These are phyloP conservation scores for Hymenochaete sp. DNA, from an alignment of 1,284 basidiomycete species.

Conservation along the genomic window DNA sequence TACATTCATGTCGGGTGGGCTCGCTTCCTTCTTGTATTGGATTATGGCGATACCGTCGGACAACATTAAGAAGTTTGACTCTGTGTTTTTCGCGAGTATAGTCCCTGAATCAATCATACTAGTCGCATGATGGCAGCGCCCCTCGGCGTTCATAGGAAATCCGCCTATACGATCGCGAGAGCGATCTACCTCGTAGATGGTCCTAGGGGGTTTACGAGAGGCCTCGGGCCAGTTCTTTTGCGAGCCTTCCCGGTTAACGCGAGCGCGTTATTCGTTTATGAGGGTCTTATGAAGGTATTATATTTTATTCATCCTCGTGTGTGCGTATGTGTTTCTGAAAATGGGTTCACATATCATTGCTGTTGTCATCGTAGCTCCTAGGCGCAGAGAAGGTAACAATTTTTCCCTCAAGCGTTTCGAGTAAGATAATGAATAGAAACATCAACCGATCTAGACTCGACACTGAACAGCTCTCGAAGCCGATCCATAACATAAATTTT, in stretches of 20 bases:
- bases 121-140: constrained; percentile 57
- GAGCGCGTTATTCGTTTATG: constrained; percentile 63
- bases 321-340: too few relatives aligned
- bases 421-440: too few relatives aligned
- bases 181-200: constrained; percentile 46
- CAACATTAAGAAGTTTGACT: constrained; percentile 64
- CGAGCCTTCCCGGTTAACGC: constrained; percentile 69
- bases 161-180: constrained; percentile 39
- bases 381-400: constrained; percentile 52
- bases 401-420: neutral
- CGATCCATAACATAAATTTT: too few relatives aligned
- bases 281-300: constrained; percentile 54
- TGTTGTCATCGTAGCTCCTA: too few relatives aligned
- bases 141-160: constrained; percentile 35
- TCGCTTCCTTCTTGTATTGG: constrained; percentile 57
- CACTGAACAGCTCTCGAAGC: too few relatives aligned
- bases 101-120: constrained; percentile 6
- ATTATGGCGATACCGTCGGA: constrained; percentile 67
- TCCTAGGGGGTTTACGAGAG: constrained; percentile 51
- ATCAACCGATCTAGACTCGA: too few relatives aligned
- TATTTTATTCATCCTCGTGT: too few relatives aligned
- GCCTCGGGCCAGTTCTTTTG: constrained; percentile 49
- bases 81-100: constrained; percentile 10
- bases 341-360: too few relatives aligned
- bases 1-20: constrained; percentile 64